Evolutionary conservation across 352 stramenopile species (phyloP), one percentile per base, ranked within the genome.

Genomic region (Phytopythium cucurbitacearum): DNA sequence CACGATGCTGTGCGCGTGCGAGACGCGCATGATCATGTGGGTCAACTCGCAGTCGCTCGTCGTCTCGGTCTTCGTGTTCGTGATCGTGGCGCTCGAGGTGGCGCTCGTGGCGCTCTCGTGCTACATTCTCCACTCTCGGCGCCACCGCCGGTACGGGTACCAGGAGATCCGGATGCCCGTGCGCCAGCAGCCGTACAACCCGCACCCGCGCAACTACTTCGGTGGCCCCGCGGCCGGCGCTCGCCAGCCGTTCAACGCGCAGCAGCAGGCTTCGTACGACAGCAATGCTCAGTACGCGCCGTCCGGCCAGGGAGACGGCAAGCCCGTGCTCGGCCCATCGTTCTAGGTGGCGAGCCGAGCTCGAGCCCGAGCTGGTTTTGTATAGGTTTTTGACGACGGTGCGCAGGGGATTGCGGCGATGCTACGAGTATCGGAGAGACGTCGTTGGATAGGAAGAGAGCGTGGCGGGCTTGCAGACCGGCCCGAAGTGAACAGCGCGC

Each of bases 111-210:
- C 70, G 47, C 66, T 93, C 35, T 91, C 80, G 59, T 93, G 76
- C 67, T 93, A 93, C 65, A 73, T 93, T 44, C 88, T 93, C 60
- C 86, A 84, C 60, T 78, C 83, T 53, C 78, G 80, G 28, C 77
- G 80, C 41, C 51, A 71, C 57, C 73, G 80, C 33, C 80, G 77
- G 45, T 71, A 75, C 33, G 83, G 83, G 21, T 93, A 91, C 62
- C 80, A 93, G 60, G 78, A 93, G 64, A 93, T 93, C 51, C 85
- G 80, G 15, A 93, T 93, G 83, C 83, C 83, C 1, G 60, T 93
- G 59, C 83, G 82, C 46, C 71, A 80, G 54, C 77, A 88, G 53
- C 76, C 76, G 45, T 90, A 87, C 69, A 93, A 90, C 54, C 76
- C 83, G 51, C 78, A 91, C 65, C 78, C 78, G 42, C 77, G 80